Percentiles rank a stretch among this genome's conserved stretches.
These are phyloP conservation scores for Trichoderma asperelloides DNA, from an alignment of 495 filamentous ascomycete genomes.

Conservation along the genomic window DNA sequence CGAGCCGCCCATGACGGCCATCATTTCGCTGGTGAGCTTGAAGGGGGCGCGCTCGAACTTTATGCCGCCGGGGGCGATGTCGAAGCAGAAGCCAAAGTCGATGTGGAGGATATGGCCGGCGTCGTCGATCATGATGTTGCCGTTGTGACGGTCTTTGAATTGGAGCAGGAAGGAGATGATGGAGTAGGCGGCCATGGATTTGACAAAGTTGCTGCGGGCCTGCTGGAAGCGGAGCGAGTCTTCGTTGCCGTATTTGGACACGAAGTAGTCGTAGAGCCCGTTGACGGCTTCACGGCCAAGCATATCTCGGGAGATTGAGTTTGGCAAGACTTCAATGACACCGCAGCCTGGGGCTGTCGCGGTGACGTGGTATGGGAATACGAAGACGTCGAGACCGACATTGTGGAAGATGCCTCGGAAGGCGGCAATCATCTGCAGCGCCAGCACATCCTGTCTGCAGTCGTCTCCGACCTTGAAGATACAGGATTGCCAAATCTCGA, in stretches of 20 bases:
- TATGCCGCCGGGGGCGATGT: constrained; percentile 93
- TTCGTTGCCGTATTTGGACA: constrained; percentile 93
- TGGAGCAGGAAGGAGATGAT: constrained; percentile 94
- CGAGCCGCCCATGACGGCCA: constrained; percentile 91
- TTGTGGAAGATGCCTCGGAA: constrained; percentile 94
- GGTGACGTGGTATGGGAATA: constrained; percentile 94
- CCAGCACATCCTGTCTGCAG: constrained; percentile 93
- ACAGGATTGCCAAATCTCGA: constrained; percentile 95
- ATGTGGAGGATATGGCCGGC: constrained; percentile 97
- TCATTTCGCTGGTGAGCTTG: constrained; percentile 95
- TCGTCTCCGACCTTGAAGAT: constrained; percentile 99
- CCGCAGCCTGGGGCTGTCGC: constrained; percentile 98
- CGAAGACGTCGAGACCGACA: constrained; percentile 91
- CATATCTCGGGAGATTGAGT: constrained; percentile 98
- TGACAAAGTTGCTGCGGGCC: constrained; percentile 93
- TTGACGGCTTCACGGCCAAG: constrained; percentile 95
- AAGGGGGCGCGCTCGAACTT: constrained; percentile 97
- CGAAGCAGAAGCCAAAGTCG: constrained; percentile 99
- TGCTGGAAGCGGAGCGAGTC: constrained; percentile 91
- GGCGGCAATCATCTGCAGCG: constrained; percentile 93
- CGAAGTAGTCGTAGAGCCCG: constrained; percentile 94
- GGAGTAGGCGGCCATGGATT: constrained; percentile 99
- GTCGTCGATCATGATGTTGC: constrained; percentile 99
- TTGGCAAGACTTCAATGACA: constrained; percentile 95
- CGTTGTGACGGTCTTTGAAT: constrained; percentile 99